Evolutionary conservation across 495 filamentous ascomycete species (phyloP), one percentile per base, ranked within the genome.

Genomic region (Lasiosphaeria hispida): DNA sequence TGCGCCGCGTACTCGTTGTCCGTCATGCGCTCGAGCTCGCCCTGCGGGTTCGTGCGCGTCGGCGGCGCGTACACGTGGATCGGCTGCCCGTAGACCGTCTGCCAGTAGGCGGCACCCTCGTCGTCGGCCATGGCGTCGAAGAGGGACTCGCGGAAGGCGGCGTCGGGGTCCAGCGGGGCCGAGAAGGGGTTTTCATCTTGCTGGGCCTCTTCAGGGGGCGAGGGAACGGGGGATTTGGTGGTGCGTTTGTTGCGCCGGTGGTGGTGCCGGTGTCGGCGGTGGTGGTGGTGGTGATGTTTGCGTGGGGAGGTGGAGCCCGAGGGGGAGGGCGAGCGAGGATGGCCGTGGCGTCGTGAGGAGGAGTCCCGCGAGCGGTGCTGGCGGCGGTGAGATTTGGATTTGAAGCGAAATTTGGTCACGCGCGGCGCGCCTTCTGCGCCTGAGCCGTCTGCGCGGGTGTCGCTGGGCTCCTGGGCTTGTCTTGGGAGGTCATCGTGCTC

Each of bases 51-150:
- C 55, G 19, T 55, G 53, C 75, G 57, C 30, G 68, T 72, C 1
- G 72, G 44, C 0, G 58, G 18, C n/a, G n/a, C n/a, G 61, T 76
- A 76, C 5, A 75, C 63, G 60, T 79, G 77, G 51, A 97, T 89
- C 0, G 93, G 93, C 66, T 97, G 92, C 11, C 92, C 92, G 72
- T 96, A 98, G 48, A 97, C 91, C 36, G 84, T 81, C 69, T 96
- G 87, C 94, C 94, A 98, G 76, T 90, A 97, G 36, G 83, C 83
- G 41, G 94, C 94, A 38, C 94, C 94, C 75, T 98, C 94, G 73
- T 98, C 94, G 72, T 98, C 94, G 39, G 92, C 95, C 70, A 98
- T 86, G n/a, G 94, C 94, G 71, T 98, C 94, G 77, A 97, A 96
- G 47, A 97, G 85, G n/a, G 90, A 94, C 75, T 96, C 90, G 23